Base-by-base conservation (phyloP, 1,139 yeast species). In the Dujonia santamariae region DNA sequence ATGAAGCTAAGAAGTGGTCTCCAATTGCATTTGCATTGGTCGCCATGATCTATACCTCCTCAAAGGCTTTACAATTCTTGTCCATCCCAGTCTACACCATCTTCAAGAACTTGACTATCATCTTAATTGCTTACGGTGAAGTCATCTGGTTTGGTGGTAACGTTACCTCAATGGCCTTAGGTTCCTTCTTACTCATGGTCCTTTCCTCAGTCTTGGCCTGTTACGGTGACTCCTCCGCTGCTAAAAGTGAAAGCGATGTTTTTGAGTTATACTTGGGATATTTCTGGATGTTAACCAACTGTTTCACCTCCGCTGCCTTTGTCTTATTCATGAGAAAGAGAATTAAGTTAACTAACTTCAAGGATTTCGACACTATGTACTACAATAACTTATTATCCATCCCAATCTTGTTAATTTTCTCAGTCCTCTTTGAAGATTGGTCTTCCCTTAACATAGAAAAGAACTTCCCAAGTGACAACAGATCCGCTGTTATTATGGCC, bases 301-400 rank as follows among this genome's bases (percentile, higher is more conserved):
- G 98, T 71, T 72, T 92, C 56, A 79, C 96, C 18, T 84, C 95
- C 37, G 97, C 98, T 34, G 75, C 95, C 4, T 92, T 90, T 56
- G 97, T 92, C 34, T 74, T 92, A 51, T 76, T 84, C 68, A 83
- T 92, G 95, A 85, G 97, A 75, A 92, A 88, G 77, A 84, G 97
- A 74, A 92, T 94, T 54, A 90, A 90, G 81, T 76, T 86, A 62
- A 86, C 96, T 53, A 88, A 88, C 73, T 92, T 94, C 72, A 86
- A 86, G 69, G 98, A 94, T 67, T 85, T 90, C 53, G 98, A 92
- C 68, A 92, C 98, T 60, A 92, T 90, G 96, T 92, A 80, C 70
- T 92, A 90, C 80, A 92, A 94, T 76, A 92, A 94, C 65, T 71
- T 90, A 53, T 72, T 92, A 52, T 85, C 96, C 25, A 79, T 92